Evolutionary conservation across 768 basidiomycete genomes (phyloP), one percentile per base, ranked within the genome.

Genomic region (Pholiota microspora): DNA sequence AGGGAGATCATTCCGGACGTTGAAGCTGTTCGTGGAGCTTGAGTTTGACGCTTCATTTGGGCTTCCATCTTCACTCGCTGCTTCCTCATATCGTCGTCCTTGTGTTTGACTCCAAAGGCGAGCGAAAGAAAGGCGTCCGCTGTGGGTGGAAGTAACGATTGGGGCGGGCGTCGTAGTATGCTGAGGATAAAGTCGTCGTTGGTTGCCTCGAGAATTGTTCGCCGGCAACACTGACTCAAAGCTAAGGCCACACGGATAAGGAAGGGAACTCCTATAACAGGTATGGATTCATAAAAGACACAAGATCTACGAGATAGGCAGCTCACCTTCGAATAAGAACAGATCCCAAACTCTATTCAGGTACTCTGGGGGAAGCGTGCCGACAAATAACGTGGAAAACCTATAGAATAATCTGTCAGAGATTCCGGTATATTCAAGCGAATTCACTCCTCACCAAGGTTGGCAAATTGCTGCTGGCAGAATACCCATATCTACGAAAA

Each of bases 271-370:
- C 90, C 90, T 92, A 35, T n/a, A 4, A 38, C 0, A 10, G 2
- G 13, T 5, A 47, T 42, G 9, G 44, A 6, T 47, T 47, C n/a
- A 18, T 6, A 10, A 34, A n/a, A n/a, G n/a, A n/a, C n/a, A n/a
- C 16, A 6, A 18, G 8, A n/a, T 18, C 8, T n/a, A 32, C n/a
- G 21, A 10, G 12, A 7, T 36, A 48, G 8, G 23, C 15, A 21
- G 2, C 73, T 24, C 65, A 90, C 90, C 91, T 70, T 93, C 91
- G 58, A 79, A 89, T 16, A 93, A 68, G 64, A 92, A 92, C 2
- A 93, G 64, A 64, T 92, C 92, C 91, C 92, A 93, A 10, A 91
- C 78, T 24, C 92, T 77, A 54, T 86, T 81, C 13, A 91, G 69
- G 61, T 84, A 82, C 2, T 86, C 82, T 0, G 72, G 65, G 0